Conservation (phyloP, 2,329 filamentous ascomycete species). For the Ophidiomyces ophidiicola region DNA sequence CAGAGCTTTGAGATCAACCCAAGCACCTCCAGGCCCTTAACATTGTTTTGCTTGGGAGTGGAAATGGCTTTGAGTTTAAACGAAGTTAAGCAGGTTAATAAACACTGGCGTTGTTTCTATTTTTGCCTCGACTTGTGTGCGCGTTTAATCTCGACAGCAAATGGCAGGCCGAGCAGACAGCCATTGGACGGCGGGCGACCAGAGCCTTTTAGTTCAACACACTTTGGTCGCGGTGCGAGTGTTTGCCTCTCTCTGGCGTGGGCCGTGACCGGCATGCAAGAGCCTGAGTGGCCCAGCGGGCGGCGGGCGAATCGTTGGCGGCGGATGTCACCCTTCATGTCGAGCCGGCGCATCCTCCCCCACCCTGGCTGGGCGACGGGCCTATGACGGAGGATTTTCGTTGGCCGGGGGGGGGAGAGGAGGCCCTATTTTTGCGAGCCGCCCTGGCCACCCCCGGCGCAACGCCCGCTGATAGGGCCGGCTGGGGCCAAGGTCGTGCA, state of each 20-base stretch:
- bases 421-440: constrained; percentile 13
- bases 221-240: constrained; percentile 2
- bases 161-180: constrained; percentile 8
- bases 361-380: constrained; percentile 8
- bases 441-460: constrained; percentile 7
- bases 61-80: constrained; percentile 14
- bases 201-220: not conserved
- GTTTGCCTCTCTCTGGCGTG: constrained; percentile 1
- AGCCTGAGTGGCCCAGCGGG: not conserved
- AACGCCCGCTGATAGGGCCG: too few relatives aligned
- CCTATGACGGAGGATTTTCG: constrained; percentile 4
- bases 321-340: constrained; percentile 8
- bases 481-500: too few relatives aligned
- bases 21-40: too few relatives aligned
- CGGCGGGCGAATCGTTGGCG: constrained; percentile 10
- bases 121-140: constrained; percentile 15
- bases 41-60: not conserved
- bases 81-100: constrained; percentile 6
- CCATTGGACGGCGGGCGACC: not conserved
- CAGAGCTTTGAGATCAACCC: too few relatives aligned
- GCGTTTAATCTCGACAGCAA: constrained; percentile 5
- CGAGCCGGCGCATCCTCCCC: not conserved
- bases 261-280: too few relatives aligned
- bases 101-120: constrained; percentile 17
- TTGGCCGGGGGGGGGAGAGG: too few relatives aligned